These are phyloP conservation scores for Chaetomiaceae sp. DNA, from an alignment of 2,329 filamentous ascomycete genomes.

Conservation along the genomic window DNA sequence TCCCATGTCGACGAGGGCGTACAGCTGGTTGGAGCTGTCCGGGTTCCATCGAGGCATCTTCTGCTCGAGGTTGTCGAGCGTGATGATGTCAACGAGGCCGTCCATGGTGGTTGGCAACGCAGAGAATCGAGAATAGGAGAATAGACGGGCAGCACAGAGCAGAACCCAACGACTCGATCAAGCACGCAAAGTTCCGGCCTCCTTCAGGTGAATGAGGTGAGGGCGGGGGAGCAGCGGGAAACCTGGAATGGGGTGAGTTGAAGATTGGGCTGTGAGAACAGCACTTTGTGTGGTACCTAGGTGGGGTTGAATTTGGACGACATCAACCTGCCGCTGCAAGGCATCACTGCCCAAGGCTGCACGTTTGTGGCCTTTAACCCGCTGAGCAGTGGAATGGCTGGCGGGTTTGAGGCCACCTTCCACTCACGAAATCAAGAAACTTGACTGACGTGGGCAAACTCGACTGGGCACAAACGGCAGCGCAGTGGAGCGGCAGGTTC, in stretches of 20 bases:
- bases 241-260: no score
- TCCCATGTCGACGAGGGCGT: slow-evolving; percentile 55
- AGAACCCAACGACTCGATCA: not conserved
- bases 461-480: slow-evolving; percentile 6
- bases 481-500: no score
- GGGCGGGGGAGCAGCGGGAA: not conserved
- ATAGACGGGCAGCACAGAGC: not conserved
- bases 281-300: not conserved
- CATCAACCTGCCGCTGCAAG: not conserved
- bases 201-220: no score
- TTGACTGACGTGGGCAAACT: slow-evolving; percentile 8
- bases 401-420: no score
- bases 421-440: no score
- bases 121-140: no score
- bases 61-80: slow-evolving; percentile 44
- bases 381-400: no score
- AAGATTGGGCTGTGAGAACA: not conserved
- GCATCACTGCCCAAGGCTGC: slow-evolving; percentile 5
- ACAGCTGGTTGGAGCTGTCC: slow-evolving; percentile 42
- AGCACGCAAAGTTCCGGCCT: no score
- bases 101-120: slow-evolving; percentile 28
- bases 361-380: no score
- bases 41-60: slow-evolving; percentile 46
- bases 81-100: slow-evolving; percentile 38
- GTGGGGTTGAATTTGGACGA: not conserved